phyloP scores from a whole-genome alignment of 208 protist genomes.

The Novymonas esmeraldas region DNA sequence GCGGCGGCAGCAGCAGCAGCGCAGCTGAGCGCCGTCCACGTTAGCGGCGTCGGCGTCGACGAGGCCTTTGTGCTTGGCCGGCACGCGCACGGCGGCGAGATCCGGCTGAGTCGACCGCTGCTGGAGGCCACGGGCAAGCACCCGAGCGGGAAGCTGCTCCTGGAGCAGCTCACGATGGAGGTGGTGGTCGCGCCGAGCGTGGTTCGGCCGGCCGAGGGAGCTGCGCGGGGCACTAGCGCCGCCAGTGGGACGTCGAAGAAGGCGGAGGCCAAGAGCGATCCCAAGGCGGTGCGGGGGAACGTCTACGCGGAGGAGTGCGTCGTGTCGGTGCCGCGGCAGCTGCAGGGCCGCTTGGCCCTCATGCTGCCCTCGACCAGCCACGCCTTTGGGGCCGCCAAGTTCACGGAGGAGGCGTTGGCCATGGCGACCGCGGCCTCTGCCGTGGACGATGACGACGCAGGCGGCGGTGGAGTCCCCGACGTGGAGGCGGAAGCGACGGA shows the following conservation, averaged over 20 bases:
- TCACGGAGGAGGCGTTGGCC: slow-evolving; percentile 10
- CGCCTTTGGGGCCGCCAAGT: slow-evolving; percentile 5
- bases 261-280: not conserved
- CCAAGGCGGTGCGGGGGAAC: slow-evolving; percentile 20
- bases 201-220: slow-evolving; percentile 12
- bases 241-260: not conserved
- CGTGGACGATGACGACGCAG: slow-evolving; percentile 5
- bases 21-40: slow-evolving; percentile 23
- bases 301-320: slow-evolving; percentile 43
- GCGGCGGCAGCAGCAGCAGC: slow-evolving; percentile 1
- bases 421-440: not conserved
- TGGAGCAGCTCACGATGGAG: slow-evolving; percentile 62
- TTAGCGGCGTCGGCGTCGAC: slow-evolving; percentile 64
- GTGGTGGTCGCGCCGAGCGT: slow-evolving; percentile 38
- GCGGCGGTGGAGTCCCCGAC: too few species aligned
- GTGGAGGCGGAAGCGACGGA: too few species aligned
- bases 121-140: slow-evolving; percentile 33
- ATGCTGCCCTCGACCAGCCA: slow-evolving; percentile 17
- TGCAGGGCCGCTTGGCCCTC: slow-evolving; percentile 41
- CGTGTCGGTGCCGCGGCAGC: slow-evolving; percentile 38
- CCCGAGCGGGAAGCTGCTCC: slow-evolving; percentile 50
- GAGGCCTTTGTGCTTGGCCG: slow-evolving; percentile 47
- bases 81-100: slow-evolving; percentile 61
- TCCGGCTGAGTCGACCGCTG: slow-evolving; percentile 49
- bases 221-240: not conserved